These are phyloP conservation scores for Dendrocalamus sinicus DNA, from an alignment of 176 grass and related monocot genomes.

Conservation along the genomic window DNA sequence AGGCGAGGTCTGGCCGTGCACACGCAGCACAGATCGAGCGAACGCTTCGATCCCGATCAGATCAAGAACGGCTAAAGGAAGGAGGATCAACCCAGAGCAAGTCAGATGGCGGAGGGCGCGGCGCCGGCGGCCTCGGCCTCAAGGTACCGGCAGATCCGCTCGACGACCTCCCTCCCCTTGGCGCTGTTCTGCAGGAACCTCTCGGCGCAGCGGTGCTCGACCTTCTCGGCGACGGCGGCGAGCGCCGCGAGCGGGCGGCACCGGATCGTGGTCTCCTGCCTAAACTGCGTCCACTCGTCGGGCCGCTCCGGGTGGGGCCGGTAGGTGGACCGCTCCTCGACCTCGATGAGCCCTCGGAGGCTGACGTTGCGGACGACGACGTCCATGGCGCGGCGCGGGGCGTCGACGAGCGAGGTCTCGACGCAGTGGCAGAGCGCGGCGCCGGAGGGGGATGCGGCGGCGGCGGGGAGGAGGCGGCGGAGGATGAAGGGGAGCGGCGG, in stretches of 20 bases:
- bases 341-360: slow-evolving; percentile 74
- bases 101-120: slow-evolving; percentile 36
- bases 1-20: slow-evolving; percentile 17
- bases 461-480: slow-evolving; percentile 71
- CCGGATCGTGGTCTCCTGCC: slow-evolving; percentile 85
- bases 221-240: slow-evolving; percentile 83
- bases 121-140: slow-evolving; percentile 65
- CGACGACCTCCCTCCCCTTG: slow-evolving; percentile 92
- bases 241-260: slow-evolving; percentile 80
- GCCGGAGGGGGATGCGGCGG: slow-evolving; percentile 56
- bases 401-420: slow-evolving; percentile 78
- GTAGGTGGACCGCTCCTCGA: slow-evolving; percentile 81
- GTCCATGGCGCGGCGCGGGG: slow-evolving; percentile 74
- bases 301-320: slow-evolving; percentile 77
- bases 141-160: slow-evolving; percentile 87
- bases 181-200: slow-evolving; percentile 80
- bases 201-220: slow-evolving; percentile 83
- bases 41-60: slow-evolving; percentile 51
- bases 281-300: slow-evolving; percentile 79
- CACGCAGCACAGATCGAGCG: slow-evolving; percentile 50
- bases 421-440: slow-evolving; percentile 90
- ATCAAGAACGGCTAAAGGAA: slow-evolving; percentile 14
- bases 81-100: slow-evolving; percentile 28
- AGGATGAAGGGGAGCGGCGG: slow-evolving; percentile 83
- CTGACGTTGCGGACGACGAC: slow-evolving; percentile 80